A percentile compares a stretch with the other conserved stretches of the same genome.
These are phyloP conservation scores for Kluyveromyces siamensis DNA, from an alignment of 805 yeast species.

Conservation along the genomic window DNA sequence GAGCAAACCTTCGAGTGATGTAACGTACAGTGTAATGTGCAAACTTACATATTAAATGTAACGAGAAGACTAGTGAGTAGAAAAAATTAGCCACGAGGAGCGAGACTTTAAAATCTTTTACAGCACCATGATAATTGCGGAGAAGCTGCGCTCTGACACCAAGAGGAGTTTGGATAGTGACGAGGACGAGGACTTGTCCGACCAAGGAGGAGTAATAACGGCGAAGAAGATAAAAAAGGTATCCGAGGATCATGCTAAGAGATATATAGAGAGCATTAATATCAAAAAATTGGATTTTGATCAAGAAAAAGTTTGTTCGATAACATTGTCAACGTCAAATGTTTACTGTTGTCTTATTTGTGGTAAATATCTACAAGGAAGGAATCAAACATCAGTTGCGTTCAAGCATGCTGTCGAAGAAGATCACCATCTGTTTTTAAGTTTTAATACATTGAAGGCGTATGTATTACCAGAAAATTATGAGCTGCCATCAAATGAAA, in stretches of 20 bases:
- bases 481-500: conserved; percentile 26
- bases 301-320: conserved; percentile 55
- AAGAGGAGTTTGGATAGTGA: background rate
- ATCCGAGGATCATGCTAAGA: background rate
- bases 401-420: conserved; percentile 55
- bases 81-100: background rate
- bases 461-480: conserved; percentile 56
- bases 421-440: conserved; percentile 56
- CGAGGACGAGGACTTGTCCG: background rate
- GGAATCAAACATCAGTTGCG: conserved; percentile 55
- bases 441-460: conserved; percentile 38
- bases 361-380: conserved; percentile 66
- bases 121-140: background rate
- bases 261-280: conserved; percentile 23
- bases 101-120: background rate
- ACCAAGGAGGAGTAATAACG: background rate
- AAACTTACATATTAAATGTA: no score
- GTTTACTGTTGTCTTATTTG: conserved; percentile 68
- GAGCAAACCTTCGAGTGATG: background rate
- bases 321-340: conserved; percentile 50
- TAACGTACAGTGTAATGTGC: no score
- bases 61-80: no score
- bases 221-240: background rate
- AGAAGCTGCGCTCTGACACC: background rate
- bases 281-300: conserved; percentile 49